Evolutionary conservation across 805 yeast species (phyloP), one percentile per base, ranked within the genome.

Genomic region (Saturnispora besseyi): DNA sequence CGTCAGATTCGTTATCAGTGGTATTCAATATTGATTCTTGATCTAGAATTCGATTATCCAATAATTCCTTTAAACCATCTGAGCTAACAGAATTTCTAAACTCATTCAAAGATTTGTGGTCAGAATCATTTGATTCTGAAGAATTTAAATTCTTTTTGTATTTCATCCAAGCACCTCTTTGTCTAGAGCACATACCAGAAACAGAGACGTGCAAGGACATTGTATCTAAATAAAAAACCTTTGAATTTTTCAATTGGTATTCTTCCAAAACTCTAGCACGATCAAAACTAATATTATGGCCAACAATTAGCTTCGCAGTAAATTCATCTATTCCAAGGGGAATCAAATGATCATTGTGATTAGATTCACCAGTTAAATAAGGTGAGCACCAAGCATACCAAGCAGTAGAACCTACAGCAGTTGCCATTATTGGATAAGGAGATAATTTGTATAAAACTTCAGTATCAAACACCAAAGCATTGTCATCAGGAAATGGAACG

Each of bases 301-400:
- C 99, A 3, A 95, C 75, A 2, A 93, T 72, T 6, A 93, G 68
- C 24, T 42, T 48, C 12, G 13, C 3, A 2, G 62, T 61, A 11
- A 64, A 62, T 0, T 81, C 71, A 10, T 44, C 29, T 2, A 32
- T 33, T 53, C 86, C 79, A 62, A 91, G 62, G 0, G 98, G 96
- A 0, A 95, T 79, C 48, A 95, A 66, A 57, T 88, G 95, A 13
- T 60, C 58, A 30, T 82, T 75, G 2, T 63, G 57, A 5, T 70
- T 67, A 2, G 79, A 67, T 45, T 78, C 80, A 2, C 76, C 77
- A 1, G 84, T 73, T 21, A 93, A 63, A 62, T 75, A 81, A 0
- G 99, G 99, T 0, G 96, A 88, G 8, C 88, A 81, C 99, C 99
- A 93, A 0, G 82, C 81, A 61, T 90, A 93, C 96, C 97, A 89